phyloP scores from a whole-genome alignment of 352 stramenopile genomes.

The Thalassiosira exigua region DNA sequence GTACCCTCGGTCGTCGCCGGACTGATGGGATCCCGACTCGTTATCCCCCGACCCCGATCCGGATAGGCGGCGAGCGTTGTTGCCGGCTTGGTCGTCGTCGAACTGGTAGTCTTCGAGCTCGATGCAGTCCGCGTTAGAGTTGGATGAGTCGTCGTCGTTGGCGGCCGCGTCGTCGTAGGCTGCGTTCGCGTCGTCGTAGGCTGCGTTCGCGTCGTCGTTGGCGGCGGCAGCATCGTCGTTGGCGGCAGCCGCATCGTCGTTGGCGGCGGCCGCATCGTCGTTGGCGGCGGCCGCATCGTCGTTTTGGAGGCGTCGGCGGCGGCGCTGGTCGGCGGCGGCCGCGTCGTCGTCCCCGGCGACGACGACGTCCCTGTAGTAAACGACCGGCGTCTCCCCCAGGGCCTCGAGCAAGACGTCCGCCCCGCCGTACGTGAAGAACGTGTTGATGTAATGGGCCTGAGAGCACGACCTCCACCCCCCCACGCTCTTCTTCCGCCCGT shows the following conservation, averaged over 20 bases:
- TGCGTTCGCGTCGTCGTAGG: too few species aligned
- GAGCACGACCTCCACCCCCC: conserved; percentile 6
- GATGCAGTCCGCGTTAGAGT: conserved; percentile 39
- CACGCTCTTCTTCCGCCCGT: conserved; percentile 46
- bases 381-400: conserved; percentile 15
- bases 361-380: conserved; percentile 29
- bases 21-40: too few species aligned
- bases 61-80: not conserved
- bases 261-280: too few species aligned
- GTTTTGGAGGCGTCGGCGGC: too few species aligned
- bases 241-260: too few species aligned
- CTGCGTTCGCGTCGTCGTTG: too few species aligned
- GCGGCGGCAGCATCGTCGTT: too few species aligned
- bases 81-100: conserved; percentile 7
- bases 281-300: too few species aligned
- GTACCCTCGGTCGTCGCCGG: conserved; percentile 2
- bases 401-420: conserved; percentile 42
- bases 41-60: not conserved
- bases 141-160: conserved; percentile 17
- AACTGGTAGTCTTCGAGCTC: conserved; percentile 31
- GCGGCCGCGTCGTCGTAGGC: too few species aligned
- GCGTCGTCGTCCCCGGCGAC: conserved; percentile 25
- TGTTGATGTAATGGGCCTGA: conserved; percentile 55
- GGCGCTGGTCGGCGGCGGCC: too few species aligned
- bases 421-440: conserved; percentile 64